Evolutionary conservation across 1,284 basidiomycete genomes (phyloP).

Genomic region (Xerocomus cyaneibrunnescens): DNA sequence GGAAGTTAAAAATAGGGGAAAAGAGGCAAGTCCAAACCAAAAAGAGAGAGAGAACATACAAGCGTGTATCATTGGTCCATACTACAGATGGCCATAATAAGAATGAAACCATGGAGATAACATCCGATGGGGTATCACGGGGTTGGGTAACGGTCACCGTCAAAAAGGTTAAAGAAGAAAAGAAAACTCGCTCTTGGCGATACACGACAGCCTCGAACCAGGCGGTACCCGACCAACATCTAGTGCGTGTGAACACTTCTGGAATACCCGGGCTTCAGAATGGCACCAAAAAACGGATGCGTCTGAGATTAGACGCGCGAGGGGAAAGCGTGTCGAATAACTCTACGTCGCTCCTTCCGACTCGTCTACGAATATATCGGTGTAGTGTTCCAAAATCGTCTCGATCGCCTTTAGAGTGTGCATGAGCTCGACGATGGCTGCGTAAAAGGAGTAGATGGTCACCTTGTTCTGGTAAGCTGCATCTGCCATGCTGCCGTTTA

Average conservation of each 20-base stretch:
- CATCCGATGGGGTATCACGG: constrained; percentile 24
- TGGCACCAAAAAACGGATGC: background rate
- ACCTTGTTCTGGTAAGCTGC: constrained; percentile 56
- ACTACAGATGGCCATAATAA: constrained; percentile 6
- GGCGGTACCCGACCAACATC: background rate
- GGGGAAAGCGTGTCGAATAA: background rate
- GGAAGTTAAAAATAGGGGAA: background rate
- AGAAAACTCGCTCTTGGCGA: background rate
- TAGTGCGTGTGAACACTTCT: background rate
- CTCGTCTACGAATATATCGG: constrained; percentile 81
- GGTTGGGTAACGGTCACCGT: constrained; percentile 23
- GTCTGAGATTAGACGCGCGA: no score
- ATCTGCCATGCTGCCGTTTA: constrained; percentile 50
- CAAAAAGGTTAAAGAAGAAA: background rate
- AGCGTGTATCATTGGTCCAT: constrained; percentile 3
- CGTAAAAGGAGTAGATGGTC: constrained; percentile 5
- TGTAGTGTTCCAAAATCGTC: constrained; percentile 77
- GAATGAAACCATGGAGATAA: constrained; percentile 12
- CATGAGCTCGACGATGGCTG: constrained; percentile 12
- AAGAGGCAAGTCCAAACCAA: no score
- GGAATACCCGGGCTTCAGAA: background rate
- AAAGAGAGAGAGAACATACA: background rate
- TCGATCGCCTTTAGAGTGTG: constrained; percentile 60
- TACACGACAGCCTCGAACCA: background rate
- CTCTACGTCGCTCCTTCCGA: constrained; percentile 36